Percentiles rank a stretch among this genome's conserved stretches.
phyloP scores from a whole-genome alignment of 2,329 filamentous ascomycete genomes.

The Colletotrichum nymphaeae region DNA sequence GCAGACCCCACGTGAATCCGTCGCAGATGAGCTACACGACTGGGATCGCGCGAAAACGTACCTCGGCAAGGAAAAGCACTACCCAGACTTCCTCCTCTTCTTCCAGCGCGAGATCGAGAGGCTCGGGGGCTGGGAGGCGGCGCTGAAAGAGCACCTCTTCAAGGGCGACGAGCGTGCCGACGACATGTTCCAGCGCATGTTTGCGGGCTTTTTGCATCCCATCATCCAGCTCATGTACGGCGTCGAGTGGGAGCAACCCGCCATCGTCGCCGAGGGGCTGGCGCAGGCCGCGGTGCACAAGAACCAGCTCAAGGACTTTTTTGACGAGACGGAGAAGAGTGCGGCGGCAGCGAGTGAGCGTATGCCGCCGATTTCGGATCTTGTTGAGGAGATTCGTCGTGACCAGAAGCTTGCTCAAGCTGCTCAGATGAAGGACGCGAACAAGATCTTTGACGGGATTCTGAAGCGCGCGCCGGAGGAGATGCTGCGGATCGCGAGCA shows the following conservation, averaged over 20 bases:
- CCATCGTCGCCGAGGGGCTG: conserved; percentile 82
- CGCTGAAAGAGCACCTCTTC: conserved; percentile 77
- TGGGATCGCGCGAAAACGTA: conserved; percentile 66
- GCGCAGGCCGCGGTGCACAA: conserved; percentile 81
- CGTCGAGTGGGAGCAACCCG: conserved; percentile 84
- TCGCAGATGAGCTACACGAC: conserved; percentile 67
- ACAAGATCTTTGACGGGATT: conserved; percentile 78
- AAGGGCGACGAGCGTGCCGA: conserved; percentile 72
- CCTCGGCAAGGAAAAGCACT: conserved; percentile 72
- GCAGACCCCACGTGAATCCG: conserved; percentile 56
- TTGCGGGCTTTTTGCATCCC: conserved; percentile 78
- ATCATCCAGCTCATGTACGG: conserved; percentile 89
- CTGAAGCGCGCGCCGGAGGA: conserved; percentile 71
- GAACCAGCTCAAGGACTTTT: conserved; percentile 63
- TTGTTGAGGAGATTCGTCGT: conserved; percentile 70
- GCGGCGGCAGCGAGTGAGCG: conserved; percentile 46
- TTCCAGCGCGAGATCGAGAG: conserved; percentile 80
- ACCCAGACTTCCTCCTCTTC: conserved; percentile 80
- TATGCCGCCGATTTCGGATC: conserved; percentile 61
- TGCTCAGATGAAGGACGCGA: conserved; percentile 61
- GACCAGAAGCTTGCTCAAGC: conserved; percentile 68
- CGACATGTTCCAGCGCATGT: conserved; percentile 76
- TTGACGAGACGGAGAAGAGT: conserved; percentile 64
- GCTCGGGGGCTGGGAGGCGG: conserved; percentile 65
- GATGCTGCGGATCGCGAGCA: conserved; percentile 70